These are phyloP conservation scores for Teratosphaeria epicoccoides DNA, from an alignment of 2,329 filamentous ascomycete genomes.

Conservation along the genomic window DNA sequence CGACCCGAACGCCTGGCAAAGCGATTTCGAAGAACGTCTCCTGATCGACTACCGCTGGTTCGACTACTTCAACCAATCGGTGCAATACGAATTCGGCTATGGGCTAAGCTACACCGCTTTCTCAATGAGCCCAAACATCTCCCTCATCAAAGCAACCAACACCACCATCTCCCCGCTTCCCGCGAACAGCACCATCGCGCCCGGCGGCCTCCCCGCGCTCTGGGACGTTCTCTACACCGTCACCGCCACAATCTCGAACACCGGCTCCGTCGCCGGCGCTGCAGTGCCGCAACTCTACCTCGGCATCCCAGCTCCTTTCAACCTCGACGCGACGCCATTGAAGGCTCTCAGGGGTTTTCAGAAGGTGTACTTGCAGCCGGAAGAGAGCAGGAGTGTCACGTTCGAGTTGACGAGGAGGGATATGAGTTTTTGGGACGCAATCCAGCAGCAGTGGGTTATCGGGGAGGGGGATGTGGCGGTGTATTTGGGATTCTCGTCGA, in stretches of 20 bases:
- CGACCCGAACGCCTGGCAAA: slow-evolving; percentile 28
- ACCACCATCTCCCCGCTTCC: slow-evolving; percentile 10
- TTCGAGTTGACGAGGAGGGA: slow-evolving; percentile 7
- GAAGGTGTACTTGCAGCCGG: slow-evolving; percentile 10
- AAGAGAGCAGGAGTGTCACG: slow-evolving; percentile 4
- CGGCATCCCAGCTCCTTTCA: slow-evolving; percentile 31
- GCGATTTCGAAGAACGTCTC: slow-evolving; percentile 42
- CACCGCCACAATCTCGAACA: slow-evolving; percentile 51
- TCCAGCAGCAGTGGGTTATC: slow-evolving; percentile 25
- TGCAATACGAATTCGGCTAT: slow-evolving; percentile 24
- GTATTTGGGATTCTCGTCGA: slow-evolving; percentile 18
- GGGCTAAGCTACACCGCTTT: slow-evolving; percentile 24
- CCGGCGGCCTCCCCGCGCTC: slow-evolving; percentile 42
- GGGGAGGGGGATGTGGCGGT: slow-evolving; percentile 7
- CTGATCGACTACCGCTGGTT: slow-evolving; percentile 45
- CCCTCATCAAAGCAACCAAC: slow-evolving; percentile 3
- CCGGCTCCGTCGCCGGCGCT: slow-evolving; percentile 41
- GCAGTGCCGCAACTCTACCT: slow-evolving; percentile 47
- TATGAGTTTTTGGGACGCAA: slow-evolving; percentile 15
- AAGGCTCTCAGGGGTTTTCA: slow-evolving; percentile 19
- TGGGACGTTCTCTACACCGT: slow-evolving; percentile 52
- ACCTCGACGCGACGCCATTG: slow-evolving; percentile 20
- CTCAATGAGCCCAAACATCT: slow-evolving; percentile 9
- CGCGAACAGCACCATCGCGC: slow-evolving; percentile 9
- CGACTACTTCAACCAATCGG: slow-evolving; percentile 29